Evolutionary conservation across 2,329 filamentous ascomycete species (phyloP).

Genomic region (Fusarium sp.): DNA sequence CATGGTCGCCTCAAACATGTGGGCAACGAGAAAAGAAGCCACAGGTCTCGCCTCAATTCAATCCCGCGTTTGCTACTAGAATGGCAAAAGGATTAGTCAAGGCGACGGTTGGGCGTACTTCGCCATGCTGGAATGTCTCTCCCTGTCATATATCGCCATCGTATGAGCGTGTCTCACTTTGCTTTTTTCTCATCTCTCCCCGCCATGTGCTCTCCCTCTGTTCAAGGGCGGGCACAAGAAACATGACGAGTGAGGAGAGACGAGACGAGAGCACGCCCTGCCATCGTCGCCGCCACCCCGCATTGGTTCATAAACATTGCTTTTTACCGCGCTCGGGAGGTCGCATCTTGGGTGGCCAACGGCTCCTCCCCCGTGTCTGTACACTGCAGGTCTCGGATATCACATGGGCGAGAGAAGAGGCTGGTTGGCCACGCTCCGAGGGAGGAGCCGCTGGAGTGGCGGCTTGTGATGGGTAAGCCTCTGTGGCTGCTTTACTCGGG

Average conservation of each 20-base stretch:
- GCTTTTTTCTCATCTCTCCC: constrained; percentile 23
- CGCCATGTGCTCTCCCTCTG: not conserved
- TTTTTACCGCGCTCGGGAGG: constrained; percentile 31
- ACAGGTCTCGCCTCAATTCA: constrained; percentile 20
- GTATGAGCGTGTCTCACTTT: constrained; percentile 28
- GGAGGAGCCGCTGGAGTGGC: not conserved
- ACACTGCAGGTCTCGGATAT: constrained; percentile 44
- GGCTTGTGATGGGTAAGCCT: constrained; percentile 8
- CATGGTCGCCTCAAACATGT: not conserved
- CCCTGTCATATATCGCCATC: constrained; percentile 25
- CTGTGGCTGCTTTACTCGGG: constrained; percentile 28
- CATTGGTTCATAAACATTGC: constrained; percentile 20
- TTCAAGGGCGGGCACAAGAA: constrained; percentile 7
- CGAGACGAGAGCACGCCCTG: constrained; percentile 7
- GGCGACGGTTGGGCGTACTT: not conserved
- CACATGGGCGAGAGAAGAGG: constrained; percentile 35
- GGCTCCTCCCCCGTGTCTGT: not conserved
- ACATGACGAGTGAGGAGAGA: not conserved
- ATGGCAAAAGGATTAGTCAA: constrained; percentile 2
- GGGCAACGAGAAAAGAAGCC: constrained; percentile 30
- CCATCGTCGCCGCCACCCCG: constrained; percentile 5
- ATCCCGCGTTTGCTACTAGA: not conserved
- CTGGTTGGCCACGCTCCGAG: not conserved
- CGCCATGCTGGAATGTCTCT: constrained; percentile 14
- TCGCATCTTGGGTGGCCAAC: constrained; percentile 11